A percentile compares a stretch with the other conserved stretches of the same genome.
These are phyloP conservation scores for Trichoderma brevicompactum DNA, from an alignment of 2,329 filamentous ascomycete genomes.

Conservation along the genomic window DNA sequence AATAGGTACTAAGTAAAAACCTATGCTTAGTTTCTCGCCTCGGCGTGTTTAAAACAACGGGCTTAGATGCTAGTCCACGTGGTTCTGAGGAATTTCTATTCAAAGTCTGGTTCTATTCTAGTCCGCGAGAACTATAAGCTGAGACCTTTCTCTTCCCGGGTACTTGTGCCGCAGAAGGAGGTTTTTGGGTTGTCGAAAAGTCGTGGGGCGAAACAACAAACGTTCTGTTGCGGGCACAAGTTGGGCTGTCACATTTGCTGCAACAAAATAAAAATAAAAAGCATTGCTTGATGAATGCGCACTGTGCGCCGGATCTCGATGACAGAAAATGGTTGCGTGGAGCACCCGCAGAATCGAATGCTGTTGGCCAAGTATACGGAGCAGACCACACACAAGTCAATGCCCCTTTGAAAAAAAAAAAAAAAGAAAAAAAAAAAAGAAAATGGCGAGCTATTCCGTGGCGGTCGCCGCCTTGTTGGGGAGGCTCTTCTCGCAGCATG, in stretches of 20 bases:
- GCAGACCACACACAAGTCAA: too few relatives aligned
- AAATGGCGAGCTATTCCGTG: neutral
- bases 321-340: neutral
- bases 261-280: neutral
- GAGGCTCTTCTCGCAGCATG: neutral
- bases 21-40: neutral
- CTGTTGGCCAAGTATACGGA: neutral
- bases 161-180: neutral
- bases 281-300: neutral
- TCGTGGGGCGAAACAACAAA: neutral
- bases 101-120: neutral
- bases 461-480: neutral
- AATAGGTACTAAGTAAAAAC: too few relatives aligned
- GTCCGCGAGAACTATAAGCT: neutral
- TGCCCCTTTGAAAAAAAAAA: neutral
- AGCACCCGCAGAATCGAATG: neutral
- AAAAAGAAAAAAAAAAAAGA: neutral
- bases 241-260: slow-evolving; percentile 2
- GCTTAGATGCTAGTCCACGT: slow-evolving; percentile 6
- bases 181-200: neutral
- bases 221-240: neutral
- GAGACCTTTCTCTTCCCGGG: neutral
- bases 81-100: neutral
- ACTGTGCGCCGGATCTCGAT: neutral
- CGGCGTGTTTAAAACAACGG: neutral